These are phyloP conservation scores for Lasiodiplodia sp. DNA, from an alignment of 2,329 filamentous ascomycete genomes.

Conservation along the genomic window DNA sequence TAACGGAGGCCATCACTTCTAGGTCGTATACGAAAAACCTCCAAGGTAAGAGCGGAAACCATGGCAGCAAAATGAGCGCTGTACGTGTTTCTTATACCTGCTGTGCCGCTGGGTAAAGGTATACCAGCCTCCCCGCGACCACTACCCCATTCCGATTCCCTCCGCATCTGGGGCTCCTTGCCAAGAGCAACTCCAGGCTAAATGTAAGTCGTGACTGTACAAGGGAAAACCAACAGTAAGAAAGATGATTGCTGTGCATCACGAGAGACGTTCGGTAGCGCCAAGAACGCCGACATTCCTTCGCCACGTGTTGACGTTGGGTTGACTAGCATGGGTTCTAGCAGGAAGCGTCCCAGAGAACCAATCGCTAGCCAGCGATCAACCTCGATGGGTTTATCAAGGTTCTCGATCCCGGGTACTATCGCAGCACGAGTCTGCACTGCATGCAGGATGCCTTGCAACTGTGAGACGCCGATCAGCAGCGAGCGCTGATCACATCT, in stretches of 20 bases:
- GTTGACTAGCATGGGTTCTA: not conserved
- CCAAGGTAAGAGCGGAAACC: not conserved
- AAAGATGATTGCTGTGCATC: not conserved
- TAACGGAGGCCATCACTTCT: not conserved
- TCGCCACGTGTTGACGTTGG: conserved; percentile 15
- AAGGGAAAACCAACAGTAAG: not conserved
- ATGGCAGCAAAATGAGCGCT: not conserved
- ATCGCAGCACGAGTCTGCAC: not conserved
- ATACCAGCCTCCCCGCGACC: not conserved
- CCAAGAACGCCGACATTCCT: conserved; percentile 11
- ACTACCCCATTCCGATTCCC: conserved; percentile 2
- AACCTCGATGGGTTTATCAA: not conserved
- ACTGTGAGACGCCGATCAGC: not conserved
- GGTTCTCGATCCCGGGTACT: not conserved
- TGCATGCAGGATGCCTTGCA: not conserved
- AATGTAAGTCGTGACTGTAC: not conserved
- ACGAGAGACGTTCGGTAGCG: not conserved
- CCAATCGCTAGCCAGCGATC: not conserved
- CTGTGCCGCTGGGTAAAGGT: not conserved
- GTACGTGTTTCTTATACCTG: conserved; percentile 3
- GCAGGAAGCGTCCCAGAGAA: not conserved
- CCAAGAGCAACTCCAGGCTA: conserved; percentile 12
- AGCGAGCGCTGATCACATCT: not conserved
- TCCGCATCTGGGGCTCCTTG: conserved; percentile 6
- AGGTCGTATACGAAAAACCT: not conserved